These are phyloP conservation scores for Naganishia liquefaciens DNA, from an alignment of 1,284 basidiomycete species.

Conservation along the genomic window DNA sequence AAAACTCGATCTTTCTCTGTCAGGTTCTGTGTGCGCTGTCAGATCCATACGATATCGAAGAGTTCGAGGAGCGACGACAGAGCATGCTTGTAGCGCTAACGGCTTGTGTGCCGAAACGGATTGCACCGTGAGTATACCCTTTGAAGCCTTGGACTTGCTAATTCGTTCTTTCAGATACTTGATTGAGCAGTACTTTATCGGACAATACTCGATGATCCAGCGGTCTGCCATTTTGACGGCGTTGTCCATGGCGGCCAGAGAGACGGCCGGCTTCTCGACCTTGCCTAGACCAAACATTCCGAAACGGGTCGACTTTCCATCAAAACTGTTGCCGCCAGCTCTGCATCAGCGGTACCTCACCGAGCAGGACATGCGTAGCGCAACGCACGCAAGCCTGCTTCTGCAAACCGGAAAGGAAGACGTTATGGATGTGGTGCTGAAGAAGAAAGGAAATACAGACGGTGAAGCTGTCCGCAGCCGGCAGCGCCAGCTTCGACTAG, in stretches of 20 bases:
- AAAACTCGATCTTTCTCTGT: conserved; percentile 77
- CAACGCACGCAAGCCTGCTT: conserved; percentile 1
- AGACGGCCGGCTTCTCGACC: conserved; percentile 71
- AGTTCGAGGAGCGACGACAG: conserved; percentile 77
- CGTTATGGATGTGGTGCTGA: background rate
- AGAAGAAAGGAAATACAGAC: conserved; percentile 37
- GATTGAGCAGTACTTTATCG: conserved; percentile 90
- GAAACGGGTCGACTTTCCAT: conserved; percentile 63
- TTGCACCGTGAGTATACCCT: conserved; percentile 67
- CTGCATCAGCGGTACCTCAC: conserved; percentile 70
- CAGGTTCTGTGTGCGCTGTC: conserved; percentile 71
- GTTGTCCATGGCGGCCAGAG: conserved; percentile 78
- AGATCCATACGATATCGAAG: conserved; percentile 77
- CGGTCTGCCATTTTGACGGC: conserved; percentile 81
- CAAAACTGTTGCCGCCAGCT: conserved; percentile 69
- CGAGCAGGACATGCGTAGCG: conserved; percentile 22
- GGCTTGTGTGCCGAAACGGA: conserved; percentile 70
- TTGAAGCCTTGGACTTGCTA: background rate
- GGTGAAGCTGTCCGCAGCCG: conserved; percentile 56
- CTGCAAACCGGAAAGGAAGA: conserved; percentile 18
- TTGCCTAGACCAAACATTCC: conserved; percentile 41
- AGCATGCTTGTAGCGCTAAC: conserved; percentile 76
- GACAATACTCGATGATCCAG: conserved; percentile 83
- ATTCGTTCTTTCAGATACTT: conserved; percentile 61
- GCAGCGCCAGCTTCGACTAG: conserved; percentile 40